Evolutionary conservation across 768 basidiomycete species (phyloP).

Genomic region (Rhodotorula sphaerocarpa): DNA sequence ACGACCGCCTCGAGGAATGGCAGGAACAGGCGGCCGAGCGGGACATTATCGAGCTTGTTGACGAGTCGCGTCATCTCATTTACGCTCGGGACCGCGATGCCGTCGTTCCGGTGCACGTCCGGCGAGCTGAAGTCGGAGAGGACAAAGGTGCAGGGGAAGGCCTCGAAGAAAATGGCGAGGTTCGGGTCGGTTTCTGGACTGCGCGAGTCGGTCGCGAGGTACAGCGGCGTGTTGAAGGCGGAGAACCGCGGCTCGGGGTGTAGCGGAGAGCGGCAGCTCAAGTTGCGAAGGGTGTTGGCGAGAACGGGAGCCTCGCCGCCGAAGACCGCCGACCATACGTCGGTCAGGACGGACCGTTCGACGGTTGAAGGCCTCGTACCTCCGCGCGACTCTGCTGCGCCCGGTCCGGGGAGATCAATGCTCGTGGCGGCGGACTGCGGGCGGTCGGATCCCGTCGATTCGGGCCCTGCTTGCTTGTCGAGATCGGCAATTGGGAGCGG

Average conservation of each 20-base stretch:
- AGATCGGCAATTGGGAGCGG: too few species aligned
- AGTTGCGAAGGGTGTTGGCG: constrained; percentile 11
- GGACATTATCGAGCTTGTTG: constrained; percentile 51
- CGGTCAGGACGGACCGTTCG: constrained; percentile 4
- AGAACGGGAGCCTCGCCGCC: not conserved
- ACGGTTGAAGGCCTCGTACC: too few species aligned
- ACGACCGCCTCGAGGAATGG: constrained; percentile 67
- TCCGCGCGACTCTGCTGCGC: too few species aligned
- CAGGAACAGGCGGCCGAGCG: constrained; percentile 49
- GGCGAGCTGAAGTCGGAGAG: constrained; percentile 50
- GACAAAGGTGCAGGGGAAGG: constrained; percentile 60
- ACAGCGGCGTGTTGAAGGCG: constrained; percentile 54
- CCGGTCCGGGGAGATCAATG: too few species aligned
- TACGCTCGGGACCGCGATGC: constrained; percentile 28
- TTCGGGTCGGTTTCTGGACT: constrained; percentile 46
- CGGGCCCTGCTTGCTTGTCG: too few species aligned
- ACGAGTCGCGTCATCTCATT: constrained; percentile 43
- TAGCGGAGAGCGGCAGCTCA: constrained; percentile 34
- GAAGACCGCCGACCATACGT: not conserved
- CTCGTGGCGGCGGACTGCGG: too few species aligned
- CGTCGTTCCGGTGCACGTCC: constrained; percentile 14
- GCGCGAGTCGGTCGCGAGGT: constrained; percentile 57
- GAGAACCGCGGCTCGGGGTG: constrained; percentile 44
- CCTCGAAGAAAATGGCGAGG: constrained; percentile 48
- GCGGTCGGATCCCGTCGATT: too few species aligned